phyloP scores from a whole-genome alignment of 2,329 filamentous ascomycete species.

The Ceratocystis lukuohia region DNA sequence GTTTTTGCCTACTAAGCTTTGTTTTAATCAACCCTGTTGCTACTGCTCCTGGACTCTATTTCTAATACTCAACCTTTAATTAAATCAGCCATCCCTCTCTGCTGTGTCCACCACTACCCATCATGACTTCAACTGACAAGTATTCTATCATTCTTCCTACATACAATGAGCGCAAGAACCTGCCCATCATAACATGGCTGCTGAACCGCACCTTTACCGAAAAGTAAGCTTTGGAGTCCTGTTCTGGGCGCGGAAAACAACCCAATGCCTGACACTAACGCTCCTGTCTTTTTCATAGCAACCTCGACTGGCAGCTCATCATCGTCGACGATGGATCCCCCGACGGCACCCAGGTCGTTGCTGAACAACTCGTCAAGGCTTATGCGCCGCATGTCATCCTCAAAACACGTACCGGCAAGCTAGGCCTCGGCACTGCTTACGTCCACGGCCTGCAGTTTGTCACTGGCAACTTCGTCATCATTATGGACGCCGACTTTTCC shows the following conservation, averaged over 20 bases:
- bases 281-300: constrained; percentile 36
- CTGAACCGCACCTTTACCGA: constrained; percentile 84
- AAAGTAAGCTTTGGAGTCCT: constrained; percentile 42
- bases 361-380: constrained; percentile 74
- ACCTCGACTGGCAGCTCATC: constrained; percentile 92
- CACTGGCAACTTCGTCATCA: constrained; percentile 91
- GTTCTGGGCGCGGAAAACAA: neutral
- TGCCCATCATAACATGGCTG: constrained; percentile 91
- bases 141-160: constrained; percentile 97
- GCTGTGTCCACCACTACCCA: neutral
- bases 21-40: neutral
- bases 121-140: constrained; percentile 51
- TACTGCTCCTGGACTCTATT: neutral
- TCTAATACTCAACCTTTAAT: neutral
- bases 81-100: neutral
- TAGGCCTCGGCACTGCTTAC: constrained; percentile 93
- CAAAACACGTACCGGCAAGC: constrained; percentile 81
- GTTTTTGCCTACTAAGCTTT: neutral
- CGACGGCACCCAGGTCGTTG: constrained; percentile 85
- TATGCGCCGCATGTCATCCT: constrained; percentile 72
- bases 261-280: neutral
- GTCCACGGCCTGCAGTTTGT: constrained; percentile 85
- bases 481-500: constrained; percentile 99
- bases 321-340: constrained; percentile 97
- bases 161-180: constrained; percentile 95